Evolutionary conservation across 75 land plant genomes (phyloP), one percentile per base, ranked within the genome.

Genomic region (Pseudotsuga menziesii): DNA sequence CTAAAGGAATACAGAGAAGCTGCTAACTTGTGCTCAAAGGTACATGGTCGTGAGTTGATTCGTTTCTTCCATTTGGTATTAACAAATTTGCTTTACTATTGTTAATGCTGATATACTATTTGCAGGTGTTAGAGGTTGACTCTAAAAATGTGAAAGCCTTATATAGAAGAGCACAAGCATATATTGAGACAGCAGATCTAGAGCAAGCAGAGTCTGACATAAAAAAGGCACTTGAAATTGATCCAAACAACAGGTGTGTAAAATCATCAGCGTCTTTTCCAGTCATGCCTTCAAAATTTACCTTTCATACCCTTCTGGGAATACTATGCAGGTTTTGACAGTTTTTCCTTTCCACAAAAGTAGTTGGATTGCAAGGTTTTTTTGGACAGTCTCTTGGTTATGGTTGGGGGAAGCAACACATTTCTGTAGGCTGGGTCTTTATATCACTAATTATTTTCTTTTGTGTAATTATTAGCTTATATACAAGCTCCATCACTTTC

Each of bases 121-220:
- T 41, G 9, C 73, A 87, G 89, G 89, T 82, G 2, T 67, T 88
- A 58, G 86, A 82, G 17, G 19, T 80, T 7, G 95, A 92, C 66
- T 80, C 76, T 19, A 17, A 61, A 58, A 92, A 88, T 73, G 82
- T 92, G 17, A 92, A 92, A 76, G 95, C 95, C 16, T 71, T 92
- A 9, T 92, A 88, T 59, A 83, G 92, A 63, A 70, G 92, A 77
- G 92, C 89, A 11, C 92, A 92, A 78, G 91, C 95, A 2, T 92
- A 86, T 75, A 87, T 86, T 56, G 82, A 85, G 74, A 79, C 76
- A 61, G 78, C 67, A 26, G 92, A 92, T 80, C 62, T 92, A 57
- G 85, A 86, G 69, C 67, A 78, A 55, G 92, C 95, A 44, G 89
- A 85, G 62, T 54, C 73, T n/a, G 95, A 92, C 76, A 84, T 92